These are phyloP conservation scores for Ilex paraguariensis DNA, from an alignment of 305 asterid genomes.

Conservation along the genomic window DNA sequence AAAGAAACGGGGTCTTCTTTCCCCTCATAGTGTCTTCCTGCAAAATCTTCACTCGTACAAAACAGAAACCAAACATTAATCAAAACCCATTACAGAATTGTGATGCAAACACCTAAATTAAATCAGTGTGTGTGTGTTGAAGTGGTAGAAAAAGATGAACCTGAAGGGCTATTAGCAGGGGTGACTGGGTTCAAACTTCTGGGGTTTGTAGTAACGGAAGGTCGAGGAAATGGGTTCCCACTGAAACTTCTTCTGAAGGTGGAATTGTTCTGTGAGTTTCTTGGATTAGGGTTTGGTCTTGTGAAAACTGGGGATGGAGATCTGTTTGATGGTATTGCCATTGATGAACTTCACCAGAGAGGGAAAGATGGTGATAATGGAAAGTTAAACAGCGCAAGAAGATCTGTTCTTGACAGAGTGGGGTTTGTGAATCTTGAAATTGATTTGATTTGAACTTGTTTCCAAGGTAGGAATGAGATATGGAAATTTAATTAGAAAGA, in stretches of 20 bases:
- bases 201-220: constrained; percentile 46
- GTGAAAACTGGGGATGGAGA: constrained; percentile 66
- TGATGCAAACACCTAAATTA: neutral
- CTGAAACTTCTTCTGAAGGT: constrained; percentile 55
- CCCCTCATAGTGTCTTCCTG: constrained; percentile 30
- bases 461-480: constrained; percentile 8
- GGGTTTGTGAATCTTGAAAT: constrained; percentile 22
- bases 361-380: neutral
- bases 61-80: neutral
- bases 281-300: constrained; percentile 40
- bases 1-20: constrained; percentile 21
- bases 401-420: neutral
- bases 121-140: constrained; percentile 11
- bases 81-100: constrained; percentile 4
- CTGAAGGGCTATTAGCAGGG: constrained; percentile 87
- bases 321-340: constrained; percentile 63
- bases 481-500: constrained; percentile 10
- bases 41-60: constrained; percentile 30
- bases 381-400: neutral
- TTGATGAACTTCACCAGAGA: constrained; percentile 12
- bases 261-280: constrained; percentile 37
- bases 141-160: constrained; percentile 24
- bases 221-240: constrained; percentile 37
- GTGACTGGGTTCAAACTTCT: constrained; percentile 48
- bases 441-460: constrained; percentile 11